Base-by-base conservation (phyloP, 768 basidiomycete species). In the Serpula lacrymans region DNA sequence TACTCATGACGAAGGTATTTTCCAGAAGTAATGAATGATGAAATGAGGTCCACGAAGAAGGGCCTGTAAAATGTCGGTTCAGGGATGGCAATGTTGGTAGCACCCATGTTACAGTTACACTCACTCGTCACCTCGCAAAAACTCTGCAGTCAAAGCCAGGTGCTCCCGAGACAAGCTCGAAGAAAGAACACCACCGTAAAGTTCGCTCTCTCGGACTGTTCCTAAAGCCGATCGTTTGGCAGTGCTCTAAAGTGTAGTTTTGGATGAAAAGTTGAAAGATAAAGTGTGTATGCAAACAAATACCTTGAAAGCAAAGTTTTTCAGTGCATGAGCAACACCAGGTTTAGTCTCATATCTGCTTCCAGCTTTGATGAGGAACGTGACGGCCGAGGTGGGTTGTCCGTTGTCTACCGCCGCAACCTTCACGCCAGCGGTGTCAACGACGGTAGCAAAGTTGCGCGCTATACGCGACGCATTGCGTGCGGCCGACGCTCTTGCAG, bases 231-330 rank as follows among this genome's bases (percentile, higher is more conserved):
- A 93, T 53, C 90, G 82, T 59, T 82, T 80, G 42, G 71, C 70
- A 25, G 89, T 95, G 68, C 85, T 88, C 95, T 98, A 60, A n/a
- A 32, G 42, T 36, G n/a, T n/a, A n/a, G n/a, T n/a, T n/a, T n/a
- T n/a, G 2, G 3, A 11, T 21, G 26, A 46, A 30, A 5, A 16
- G 34, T 7, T 13, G 12, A n/a, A 25, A 21, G 12, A 16, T 14
- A 7, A 28, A 20, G 7, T 1, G 27, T n/a, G 22, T 25, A 16
- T 41, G 17, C 14, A 32, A 4, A 40, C 30, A 41, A 27, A 10
- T 51, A 97, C 95, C 87, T 96, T 97, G 83, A 95, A 98, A 45
- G 93, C 86, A 77, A 93, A 97, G 80, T 92, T 94, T 78, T 96
- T 96, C 65, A 97, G 76, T 46, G 81, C 84, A 71, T 95, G 89